Evolutionary conservation across 1,284 basidiomycete species (phyloP).

Genomic region (Tetrapyrgos nigripes): DNA sequence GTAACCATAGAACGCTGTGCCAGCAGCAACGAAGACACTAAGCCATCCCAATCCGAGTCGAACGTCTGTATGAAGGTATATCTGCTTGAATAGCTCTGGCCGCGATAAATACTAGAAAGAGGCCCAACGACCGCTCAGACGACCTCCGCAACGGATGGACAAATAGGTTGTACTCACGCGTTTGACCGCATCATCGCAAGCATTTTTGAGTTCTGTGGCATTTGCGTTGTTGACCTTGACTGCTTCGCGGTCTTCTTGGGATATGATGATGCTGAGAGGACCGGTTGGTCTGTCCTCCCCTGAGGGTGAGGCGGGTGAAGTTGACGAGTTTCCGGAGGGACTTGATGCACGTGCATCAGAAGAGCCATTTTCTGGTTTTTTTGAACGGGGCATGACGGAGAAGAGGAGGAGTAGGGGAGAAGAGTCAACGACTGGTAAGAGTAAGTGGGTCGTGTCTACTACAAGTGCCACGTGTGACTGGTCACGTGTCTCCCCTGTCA

Average conservation of each 20-base stretch:
- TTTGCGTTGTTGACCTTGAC: slow-evolving; percentile 88
- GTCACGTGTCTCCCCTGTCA: background rate
- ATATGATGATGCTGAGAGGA: slow-evolving; percentile 55
- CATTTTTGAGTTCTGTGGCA: slow-evolving; percentile 84
- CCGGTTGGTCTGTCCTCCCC: slow-evolving; percentile 55
- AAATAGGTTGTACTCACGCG: slow-evolving; percentile 61
- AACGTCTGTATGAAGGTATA: slow-evolving; percentile 85
- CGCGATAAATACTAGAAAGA: slow-evolving; percentile 72
- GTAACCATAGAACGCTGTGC: slow-evolving; percentile 85
- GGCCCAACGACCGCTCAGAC: background rate
- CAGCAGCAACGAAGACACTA: slow-evolving; percentile 79
- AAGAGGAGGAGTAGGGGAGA: slow-evolving; percentile 7
- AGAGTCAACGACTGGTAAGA: background rate
- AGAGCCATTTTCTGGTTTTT: slow-evolving; percentile 21
- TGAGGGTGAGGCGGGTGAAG: slow-evolving; percentile 34
- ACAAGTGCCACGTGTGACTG: background rate
- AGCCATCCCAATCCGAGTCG: slow-evolving; percentile 86
- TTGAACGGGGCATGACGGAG: slow-evolving; percentile 24
- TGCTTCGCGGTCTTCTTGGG: slow-evolving; percentile 59
- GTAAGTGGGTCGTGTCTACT: slow-evolving; percentile 1
- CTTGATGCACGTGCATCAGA: slow-evolving; percentile 14
- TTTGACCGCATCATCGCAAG: slow-evolving; percentile 90
- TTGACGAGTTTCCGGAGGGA: slow-evolving; percentile 16
- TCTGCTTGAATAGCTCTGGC: slow-evolving; percentile 85
- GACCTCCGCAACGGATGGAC: slow-evolving; percentile 4